These are phyloP conservation scores for Pyrenophora tritici-repentis DNA, from an alignment of 2,329 filamentous ascomycete genomes.

Conservation along the genomic window DNA sequence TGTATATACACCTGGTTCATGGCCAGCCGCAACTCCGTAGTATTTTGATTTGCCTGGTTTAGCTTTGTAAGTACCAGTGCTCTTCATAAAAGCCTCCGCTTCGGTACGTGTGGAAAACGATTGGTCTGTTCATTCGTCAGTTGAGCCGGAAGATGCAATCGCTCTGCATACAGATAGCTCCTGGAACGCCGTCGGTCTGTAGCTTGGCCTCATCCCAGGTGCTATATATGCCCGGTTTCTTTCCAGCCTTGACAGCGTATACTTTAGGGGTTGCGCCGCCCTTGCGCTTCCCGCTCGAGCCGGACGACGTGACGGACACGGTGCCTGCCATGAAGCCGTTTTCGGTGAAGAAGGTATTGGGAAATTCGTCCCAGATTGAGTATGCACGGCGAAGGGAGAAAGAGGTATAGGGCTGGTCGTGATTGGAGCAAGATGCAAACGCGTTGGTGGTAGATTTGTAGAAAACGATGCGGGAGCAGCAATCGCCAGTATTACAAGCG, in stretches of 20 bases:
- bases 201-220: slow-evolving; percentile 66
- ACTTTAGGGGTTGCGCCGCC: slow-evolving; percentile 58
- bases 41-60: slow-evolving; percentile 56
- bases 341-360: slow-evolving; percentile 2
- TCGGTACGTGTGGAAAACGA: slow-evolving; percentile 75
- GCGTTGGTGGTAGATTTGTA: background rate
- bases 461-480: background rate
- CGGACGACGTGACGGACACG: slow-evolving; percentile 30
- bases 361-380: slow-evolving; percentile 6
- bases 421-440: background rate
- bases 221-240: slow-evolving; percentile 66
- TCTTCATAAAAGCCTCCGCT: slow-evolving; percentile 77
- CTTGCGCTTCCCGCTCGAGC: slow-evolving; percentile 60
- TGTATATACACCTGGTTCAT: slow-evolving; percentile 65
- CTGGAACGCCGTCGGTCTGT: slow-evolving; percentile 63
- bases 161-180: slow-evolving; percentile 43
- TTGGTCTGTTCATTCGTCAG: slow-evolving; percentile 64
- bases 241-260: slow-evolving; percentile 67
- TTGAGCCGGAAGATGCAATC: background rate
- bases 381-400: slow-evolving; percentile 1
- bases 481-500: background rate
- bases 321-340: slow-evolving; percentile 24
- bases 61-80: slow-evolving; percentile 50
- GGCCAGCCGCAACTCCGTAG: slow-evolving; percentile 65
- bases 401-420: background rate